Percentiles rank a stretch among this genome's conserved stretches.
Conservation (phyloP, 805 yeast species). For the Lipomyces chichibuensis region DNA sequence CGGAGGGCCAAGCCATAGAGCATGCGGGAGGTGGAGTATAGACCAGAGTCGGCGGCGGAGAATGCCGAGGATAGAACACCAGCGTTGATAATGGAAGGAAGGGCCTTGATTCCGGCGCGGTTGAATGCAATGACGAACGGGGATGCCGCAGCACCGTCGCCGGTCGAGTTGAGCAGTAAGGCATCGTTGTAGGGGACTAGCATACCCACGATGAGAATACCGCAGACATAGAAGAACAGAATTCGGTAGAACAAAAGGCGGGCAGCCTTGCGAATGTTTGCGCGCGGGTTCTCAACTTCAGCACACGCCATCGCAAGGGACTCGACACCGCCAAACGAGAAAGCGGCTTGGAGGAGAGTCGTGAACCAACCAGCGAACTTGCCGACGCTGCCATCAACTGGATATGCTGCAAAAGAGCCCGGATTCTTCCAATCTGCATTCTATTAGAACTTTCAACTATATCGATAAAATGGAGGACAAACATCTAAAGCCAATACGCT, state of each 20-base stretch:
- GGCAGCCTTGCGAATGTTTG: slow-evolving; percentile 75
- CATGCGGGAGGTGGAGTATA: slow-evolving; percentile 46
- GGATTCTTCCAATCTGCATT: slow-evolving; percentile 58
- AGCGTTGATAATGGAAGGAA: slow-evolving; percentile 80
- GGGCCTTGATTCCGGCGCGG: slow-evolving; percentile 57
- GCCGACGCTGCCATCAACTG: slow-evolving; percentile 51
- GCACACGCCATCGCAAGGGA: slow-evolving; percentile 84
- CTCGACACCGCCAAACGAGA: slow-evolving; percentile 86
- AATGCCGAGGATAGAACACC: slow-evolving; percentile 74
- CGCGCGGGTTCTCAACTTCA: slow-evolving; percentile 72
- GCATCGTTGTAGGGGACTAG: slow-evolving; percentile 73
- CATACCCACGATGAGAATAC: slow-evolving; percentile 77
- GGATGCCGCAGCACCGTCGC: slow-evolving; percentile 72
- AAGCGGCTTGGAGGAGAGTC: slow-evolving; percentile 65
- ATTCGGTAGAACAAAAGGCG: slow-evolving; percentile 72
- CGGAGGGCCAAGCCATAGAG: slow-evolving; percentile 69
- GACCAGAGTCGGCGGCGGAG: slow-evolving; percentile 57
- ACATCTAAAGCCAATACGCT: slow-evolving; percentile 69
- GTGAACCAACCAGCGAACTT: slow-evolving; percentile 64
- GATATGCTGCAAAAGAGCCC: slow-evolving; percentile 59
- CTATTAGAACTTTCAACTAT: slow-evolving; percentile 20
- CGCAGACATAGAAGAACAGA: slow-evolving; percentile 67
- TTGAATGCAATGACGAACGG: slow-evolving; percentile 84
- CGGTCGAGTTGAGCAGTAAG: slow-evolving; percentile 58
- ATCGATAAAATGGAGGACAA: background rate